Evolutionary conservation across 805 yeast species (phyloP).

Genomic region (Nakazawaea ernobii): DNA sequence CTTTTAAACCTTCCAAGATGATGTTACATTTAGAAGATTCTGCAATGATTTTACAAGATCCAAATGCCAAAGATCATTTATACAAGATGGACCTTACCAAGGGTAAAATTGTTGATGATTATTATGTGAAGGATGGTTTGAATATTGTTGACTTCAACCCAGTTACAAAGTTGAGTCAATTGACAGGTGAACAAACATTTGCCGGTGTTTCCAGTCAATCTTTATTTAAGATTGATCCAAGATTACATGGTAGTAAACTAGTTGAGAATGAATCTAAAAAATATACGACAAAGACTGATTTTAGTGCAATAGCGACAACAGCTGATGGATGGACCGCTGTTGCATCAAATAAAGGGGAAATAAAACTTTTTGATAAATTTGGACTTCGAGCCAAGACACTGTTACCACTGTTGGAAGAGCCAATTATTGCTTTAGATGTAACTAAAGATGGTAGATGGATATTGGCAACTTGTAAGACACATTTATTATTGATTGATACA

Average conservation of each 20-base stretch:
- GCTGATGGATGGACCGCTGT: slow-evolving; percentile 70
- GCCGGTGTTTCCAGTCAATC: slow-evolving; percentile 63
- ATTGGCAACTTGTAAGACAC: slow-evolving; percentile 72
- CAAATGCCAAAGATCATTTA: slow-evolving; percentile 35
- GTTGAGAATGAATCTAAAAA: slow-evolving; percentile 50
- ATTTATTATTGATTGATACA: slow-evolving; percentile 65
- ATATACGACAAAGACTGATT: slow-evolving; percentile 50
- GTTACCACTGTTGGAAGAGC: slow-evolving; percentile 80
- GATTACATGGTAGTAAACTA: slow-evolving; percentile 51
- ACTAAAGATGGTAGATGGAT: slow-evolving; percentile 80
- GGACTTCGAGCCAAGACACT: slow-evolving; percentile 75
- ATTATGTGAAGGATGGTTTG: slow-evolving; percentile 49
- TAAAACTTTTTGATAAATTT: slow-evolving; percentile 64
- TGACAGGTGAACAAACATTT: slow-evolving; percentile 68
- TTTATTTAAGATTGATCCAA: slow-evolving; percentile 76
- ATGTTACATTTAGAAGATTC: slow-evolving; percentile 78
- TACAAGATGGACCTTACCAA: slow-evolving; percentile 74
- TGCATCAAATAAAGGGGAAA: slow-evolving; percentile 70
- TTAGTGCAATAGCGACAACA: slow-evolving; percentile 64
- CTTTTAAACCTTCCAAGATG: slow-evolving; percentile 29
- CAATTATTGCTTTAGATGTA: slow-evolving; percentile 59
- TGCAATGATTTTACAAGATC: slow-evolving; percentile 59
- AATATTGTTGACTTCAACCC: slow-evolving; percentile 62
- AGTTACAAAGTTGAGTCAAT: slow-evolving; percentile 64
- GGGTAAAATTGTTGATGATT: slow-evolving; percentile 84